phyloP scores from a whole-genome alignment of 148 eudicot species.

The Nepenthes mirabilis region DNA sequence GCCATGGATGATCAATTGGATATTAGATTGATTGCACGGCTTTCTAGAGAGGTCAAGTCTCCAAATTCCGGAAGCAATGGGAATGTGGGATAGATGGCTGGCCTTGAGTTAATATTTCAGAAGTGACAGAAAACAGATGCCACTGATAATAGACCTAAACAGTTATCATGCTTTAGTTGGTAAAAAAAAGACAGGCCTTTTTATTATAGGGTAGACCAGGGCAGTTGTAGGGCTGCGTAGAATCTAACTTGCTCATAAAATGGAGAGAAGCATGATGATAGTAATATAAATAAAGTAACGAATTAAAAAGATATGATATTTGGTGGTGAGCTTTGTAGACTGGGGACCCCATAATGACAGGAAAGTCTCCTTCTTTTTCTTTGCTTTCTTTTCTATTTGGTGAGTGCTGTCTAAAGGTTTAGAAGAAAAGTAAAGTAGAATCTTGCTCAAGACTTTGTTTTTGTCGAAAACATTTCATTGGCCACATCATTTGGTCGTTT shows the following conservation, averaged over 20 bases:
- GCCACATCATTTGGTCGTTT: too few relatives aligned
- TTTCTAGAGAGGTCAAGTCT: background rate
- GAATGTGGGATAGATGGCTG: slow-evolving; percentile 1
- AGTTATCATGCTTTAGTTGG: slow-evolving; percentile 5
- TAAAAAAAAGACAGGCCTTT: slow-evolving; percentile 3
- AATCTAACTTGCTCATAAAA: too few relatives aligned
- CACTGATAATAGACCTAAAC: background rate
- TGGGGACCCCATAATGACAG: slow-evolving; percentile 48
- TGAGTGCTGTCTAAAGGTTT: slow-evolving; percentile 51
- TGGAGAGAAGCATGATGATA: too few relatives aligned
- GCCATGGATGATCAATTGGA: too few relatives aligned
- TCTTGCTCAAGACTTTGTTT: slow-evolving; percentile 33
- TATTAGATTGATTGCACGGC: too few relatives aligned
- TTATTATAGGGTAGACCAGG: too few relatives aligned
- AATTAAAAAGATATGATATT: slow-evolving; percentile 18
- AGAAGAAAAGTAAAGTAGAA: slow-evolving; percentile 38
- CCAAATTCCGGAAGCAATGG: slow-evolving; percentile 2
- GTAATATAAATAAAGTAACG: too few relatives aligned
- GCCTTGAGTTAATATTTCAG: slow-evolving; percentile 9
- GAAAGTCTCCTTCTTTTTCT: slow-evolving; percentile 32
- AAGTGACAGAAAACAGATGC: slow-evolving; percentile 17
- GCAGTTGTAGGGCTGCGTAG: too few relatives aligned
- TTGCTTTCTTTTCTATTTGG: slow-evolving; percentile 13
- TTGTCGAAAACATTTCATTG: background rate
- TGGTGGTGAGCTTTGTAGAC: slow-evolving; percentile 38